Evolutionary conservation across 345 rosid genomes (phyloP).

Genomic region (Salix dunnii): DNA sequence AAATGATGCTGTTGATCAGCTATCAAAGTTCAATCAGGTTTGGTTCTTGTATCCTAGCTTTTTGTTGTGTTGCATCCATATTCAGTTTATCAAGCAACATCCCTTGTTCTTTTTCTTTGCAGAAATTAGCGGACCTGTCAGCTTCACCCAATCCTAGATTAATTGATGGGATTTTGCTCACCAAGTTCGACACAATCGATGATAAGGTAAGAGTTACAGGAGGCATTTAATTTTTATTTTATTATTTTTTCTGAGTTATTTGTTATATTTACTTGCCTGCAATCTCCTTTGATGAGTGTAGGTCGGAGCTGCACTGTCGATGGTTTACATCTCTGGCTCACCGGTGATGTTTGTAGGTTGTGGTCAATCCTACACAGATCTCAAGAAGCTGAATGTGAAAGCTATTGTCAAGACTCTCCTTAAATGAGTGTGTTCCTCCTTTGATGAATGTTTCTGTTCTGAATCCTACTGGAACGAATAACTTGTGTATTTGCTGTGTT

Average conservation of each 20-base stretch:
- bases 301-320: conserved; percentile 97
- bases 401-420: conserved; percentile 89
- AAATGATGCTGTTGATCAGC: conserved; percentile 94
- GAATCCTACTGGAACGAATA: not conserved
- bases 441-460: not conserved
- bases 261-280: not conserved
- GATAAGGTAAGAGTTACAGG: conserved; percentile 58
- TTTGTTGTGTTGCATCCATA: not conserved
- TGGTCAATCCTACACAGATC: conserved; percentile 92
- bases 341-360: conserved; percentile 99
- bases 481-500: conserved; percentile 1
- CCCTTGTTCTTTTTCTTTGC: conserved; percentile 8
- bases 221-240: not conserved
- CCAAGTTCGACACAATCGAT: conserved; percentile 93
- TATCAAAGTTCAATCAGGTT: conserved; percentile 95
- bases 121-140: conserved; percentile 92
- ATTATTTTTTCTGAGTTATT: not conserved
- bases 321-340: conserved; percentile 94
- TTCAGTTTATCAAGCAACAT: conserved; percentile 9
- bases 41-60: not conserved
- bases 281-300: conserved; percentile 20
- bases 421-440: conserved; percentile 43
- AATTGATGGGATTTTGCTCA: conserved; percentile 95
- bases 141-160: conserved; percentile 60
- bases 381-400: conserved; percentile 87